Conservation (phyloP, 1,284 basidiomycete genomes). For the Gomphus sp. region DNA sequence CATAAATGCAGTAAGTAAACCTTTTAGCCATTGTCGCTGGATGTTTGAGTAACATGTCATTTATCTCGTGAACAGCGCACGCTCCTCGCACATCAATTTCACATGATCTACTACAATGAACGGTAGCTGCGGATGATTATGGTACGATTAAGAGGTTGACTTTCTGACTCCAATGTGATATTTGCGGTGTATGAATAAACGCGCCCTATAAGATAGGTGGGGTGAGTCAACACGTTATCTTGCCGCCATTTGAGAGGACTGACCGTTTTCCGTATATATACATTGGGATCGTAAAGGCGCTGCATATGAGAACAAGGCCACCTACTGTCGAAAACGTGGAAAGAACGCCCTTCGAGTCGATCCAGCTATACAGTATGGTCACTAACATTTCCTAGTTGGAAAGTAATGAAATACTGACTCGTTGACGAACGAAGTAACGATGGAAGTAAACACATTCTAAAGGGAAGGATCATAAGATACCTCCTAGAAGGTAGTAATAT, state of each 20-base stretch:
- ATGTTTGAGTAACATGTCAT: too few relatives aligned
- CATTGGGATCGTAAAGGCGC: conserved; percentile 8
- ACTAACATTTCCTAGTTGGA: neutral
- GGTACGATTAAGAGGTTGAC: neutral
- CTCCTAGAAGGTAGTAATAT: neutral
- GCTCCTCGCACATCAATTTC: neutral
- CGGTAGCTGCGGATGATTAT: neutral
- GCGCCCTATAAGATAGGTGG: neutral
- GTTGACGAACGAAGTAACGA: conserved; percentile 17
- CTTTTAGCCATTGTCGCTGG: too few relatives aligned
- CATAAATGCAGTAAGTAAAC: too few relatives aligned
- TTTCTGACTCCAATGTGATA: neutral
- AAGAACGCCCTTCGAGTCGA: conserved; percentile 5
- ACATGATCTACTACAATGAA: neutral
- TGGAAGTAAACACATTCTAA: conserved; percentile 13
- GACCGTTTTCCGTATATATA: conserved; percentile 10
- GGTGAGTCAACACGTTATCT: neutral
- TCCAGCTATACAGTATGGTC: conserved; percentile 2
- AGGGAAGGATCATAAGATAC: neutral
- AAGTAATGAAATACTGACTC: conserved; percentile 10
- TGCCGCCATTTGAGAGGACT: neutral
- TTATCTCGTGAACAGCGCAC: too few relatives aligned
- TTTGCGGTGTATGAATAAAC: conserved; percentile 7
- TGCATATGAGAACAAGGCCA: conserved; percentile 8
- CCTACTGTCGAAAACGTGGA: conserved; percentile 9